Evolutionary conservation across 441 rosid genomes (phyloP).

Genomic region (Raphanus hybrid): DNA sequence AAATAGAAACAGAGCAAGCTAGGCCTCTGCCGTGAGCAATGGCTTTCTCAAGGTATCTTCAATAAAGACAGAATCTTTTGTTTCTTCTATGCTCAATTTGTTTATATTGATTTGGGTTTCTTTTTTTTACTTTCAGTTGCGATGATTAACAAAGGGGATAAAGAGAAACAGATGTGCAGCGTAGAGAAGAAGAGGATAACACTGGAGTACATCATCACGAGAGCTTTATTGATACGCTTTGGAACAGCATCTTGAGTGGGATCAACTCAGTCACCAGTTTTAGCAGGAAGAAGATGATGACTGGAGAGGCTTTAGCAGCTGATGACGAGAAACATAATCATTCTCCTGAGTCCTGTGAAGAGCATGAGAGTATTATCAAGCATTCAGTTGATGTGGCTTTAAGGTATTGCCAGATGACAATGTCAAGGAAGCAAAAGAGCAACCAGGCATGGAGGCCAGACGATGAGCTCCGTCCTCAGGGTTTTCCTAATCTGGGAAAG

Average conservation of each 20-base stretch:
- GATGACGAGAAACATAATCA: conserved; percentile 52
- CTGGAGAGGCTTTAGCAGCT: conserved; percentile 94
- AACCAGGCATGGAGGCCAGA: conserved; percentile 81
- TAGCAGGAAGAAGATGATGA: conserved; percentile 80
- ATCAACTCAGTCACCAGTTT: conserved; percentile 58
- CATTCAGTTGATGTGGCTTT: conserved; percentile 37
- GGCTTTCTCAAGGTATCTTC: conserved; percentile 85
- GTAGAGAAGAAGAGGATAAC: conserved; percentile 42
- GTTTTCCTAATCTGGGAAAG: conserved; percentile 75
- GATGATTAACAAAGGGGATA: conserved; percentile 55
- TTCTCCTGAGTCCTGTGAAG: conserved; percentile 36
- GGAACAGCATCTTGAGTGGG: conserved; percentile 55
- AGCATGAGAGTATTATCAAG: conserved; percentile 34
- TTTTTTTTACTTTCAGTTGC: conserved; percentile 44
- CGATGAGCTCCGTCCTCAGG: conserved; percentile 79
- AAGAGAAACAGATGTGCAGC: conserved; percentile 50
- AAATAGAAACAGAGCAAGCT: conserved; percentile 94
- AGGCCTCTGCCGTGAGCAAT: conserved; percentile 93
- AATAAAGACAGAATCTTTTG: conserved; percentile 8
- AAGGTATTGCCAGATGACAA: conserved; percentile 38
- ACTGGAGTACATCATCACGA: conserved; percentile 53
- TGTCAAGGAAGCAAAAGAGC: conserved; percentile 46
- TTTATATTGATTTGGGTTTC: conserved; percentile 10
- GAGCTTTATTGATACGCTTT: conserved; percentile 65
- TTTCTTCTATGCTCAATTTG: background rate